phyloP scores from a whole-genome alignment of 441 rosid genomes.

The Aleurites moluccanus region DNA sequence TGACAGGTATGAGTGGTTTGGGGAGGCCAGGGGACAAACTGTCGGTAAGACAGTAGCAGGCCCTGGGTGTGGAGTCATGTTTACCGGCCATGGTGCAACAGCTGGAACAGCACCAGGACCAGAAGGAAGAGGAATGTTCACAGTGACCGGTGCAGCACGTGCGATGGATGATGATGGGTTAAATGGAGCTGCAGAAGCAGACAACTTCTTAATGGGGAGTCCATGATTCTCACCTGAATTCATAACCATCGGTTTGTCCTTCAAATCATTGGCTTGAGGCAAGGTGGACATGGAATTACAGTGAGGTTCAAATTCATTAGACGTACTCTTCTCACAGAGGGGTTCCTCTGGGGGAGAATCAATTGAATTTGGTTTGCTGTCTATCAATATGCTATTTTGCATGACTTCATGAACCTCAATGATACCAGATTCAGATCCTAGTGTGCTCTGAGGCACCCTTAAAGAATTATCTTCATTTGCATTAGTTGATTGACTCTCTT shows the following conservation, averaged over 20 bases:
- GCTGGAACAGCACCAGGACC: conserved; percentile 57
- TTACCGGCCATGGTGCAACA: conserved; percentile 79
- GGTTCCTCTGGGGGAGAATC: conserved; percentile 43
- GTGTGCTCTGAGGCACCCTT: conserved; percentile 32
- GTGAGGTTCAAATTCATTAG: conserved; percentile 37
- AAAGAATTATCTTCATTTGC: conserved; percentile 34
- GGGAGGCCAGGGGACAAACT: conserved; percentile 52
- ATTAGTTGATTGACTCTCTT: conserved; percentile 41
- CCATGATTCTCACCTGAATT: conserved; percentile 49
- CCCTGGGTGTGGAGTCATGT: conserved; percentile 82
- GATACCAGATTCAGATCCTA: conserved; percentile 39
- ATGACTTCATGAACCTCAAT: conserved; percentile 42
- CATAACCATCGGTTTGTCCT: conserved; percentile 50
- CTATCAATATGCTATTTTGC: conserved; percentile 37
- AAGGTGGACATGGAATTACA: conserved; percentile 28
- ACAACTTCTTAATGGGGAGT: conserved; percentile 70
- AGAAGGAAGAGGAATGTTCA: conserved; percentile 64
- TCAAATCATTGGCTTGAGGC: conserved; percentile 50
- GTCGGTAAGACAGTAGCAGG: conserved; percentile 50
- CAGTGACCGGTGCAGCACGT: conserved; percentile 60
- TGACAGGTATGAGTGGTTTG: conserved; percentile 77
- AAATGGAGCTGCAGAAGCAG: conserved; percentile 96
- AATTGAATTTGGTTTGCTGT: conserved; percentile 36
- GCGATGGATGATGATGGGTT: conserved; percentile 70
- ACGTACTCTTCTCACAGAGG: conserved; percentile 35